Percentiles rank a stretch among this genome's conserved stretches.
phyloP scores from a whole-genome alignment of 495 filamentous ascomycete species.

The Podospora pseudopauciseta region DNA sequence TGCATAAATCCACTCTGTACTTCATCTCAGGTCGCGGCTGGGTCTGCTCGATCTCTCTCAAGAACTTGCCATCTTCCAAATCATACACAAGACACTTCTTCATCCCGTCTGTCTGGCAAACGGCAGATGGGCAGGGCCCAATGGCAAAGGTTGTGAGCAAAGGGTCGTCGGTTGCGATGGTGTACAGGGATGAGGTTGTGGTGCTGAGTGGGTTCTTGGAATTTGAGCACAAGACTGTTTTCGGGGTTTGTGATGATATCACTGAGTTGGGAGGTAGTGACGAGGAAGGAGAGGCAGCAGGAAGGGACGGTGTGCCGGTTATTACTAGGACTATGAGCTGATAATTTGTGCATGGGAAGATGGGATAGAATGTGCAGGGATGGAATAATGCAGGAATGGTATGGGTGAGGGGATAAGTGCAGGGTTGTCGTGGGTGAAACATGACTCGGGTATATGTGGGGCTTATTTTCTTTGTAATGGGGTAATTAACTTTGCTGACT shows the following conservation, averaged over 20 bases:
- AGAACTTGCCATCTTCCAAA: constrained; percentile 1
- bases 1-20: constrained; percentile 17
- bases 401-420: not conserved
- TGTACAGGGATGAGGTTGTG: constrained; percentile 20
- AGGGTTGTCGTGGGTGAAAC: not conserved
- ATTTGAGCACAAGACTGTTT: constrained; percentile 23
- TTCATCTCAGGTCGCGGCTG: constrained; percentile 23
- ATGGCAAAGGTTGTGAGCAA: constrained; percentile 22
- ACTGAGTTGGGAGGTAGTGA: not conserved
- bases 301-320: constrained; percentile 9
- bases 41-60: constrained; percentile 23
- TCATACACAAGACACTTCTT: constrained; percentile 23
- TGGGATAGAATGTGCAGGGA: not conserved
- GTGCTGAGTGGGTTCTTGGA: constrained; percentile 28
- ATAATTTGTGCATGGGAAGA: not conserved
- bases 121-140: constrained; percentile 12
- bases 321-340: constrained; percentile 4
- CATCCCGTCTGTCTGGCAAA: constrained; percentile 26
- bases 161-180: constrained; percentile 20
- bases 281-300: not conserved
- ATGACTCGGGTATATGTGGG: not conserved
- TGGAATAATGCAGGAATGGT: not conserved
- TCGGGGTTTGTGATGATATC: constrained; percentile 8
- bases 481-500: too few relatives aligned
- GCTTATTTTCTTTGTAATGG: not conserved